These are phyloP conservation scores for Bipolaris cookei DNA, from an alignment of 2,329 filamentous ascomycete genomes.

Conservation along the genomic window DNA sequence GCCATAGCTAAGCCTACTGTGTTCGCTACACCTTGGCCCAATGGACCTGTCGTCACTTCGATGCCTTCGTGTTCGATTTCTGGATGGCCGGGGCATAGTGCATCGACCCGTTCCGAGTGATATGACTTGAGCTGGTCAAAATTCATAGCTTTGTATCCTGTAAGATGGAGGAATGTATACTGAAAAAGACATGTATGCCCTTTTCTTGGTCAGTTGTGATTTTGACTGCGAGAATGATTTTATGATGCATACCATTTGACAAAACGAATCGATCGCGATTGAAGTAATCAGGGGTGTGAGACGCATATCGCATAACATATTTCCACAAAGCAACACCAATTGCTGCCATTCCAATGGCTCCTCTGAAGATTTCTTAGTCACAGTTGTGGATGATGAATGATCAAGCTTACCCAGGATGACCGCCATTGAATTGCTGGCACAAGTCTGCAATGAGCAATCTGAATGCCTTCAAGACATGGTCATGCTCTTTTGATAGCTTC, in stretches of 20 bases:
- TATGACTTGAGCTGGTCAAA: constrained; percentile 64
- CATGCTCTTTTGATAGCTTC: constrained; percentile 18
- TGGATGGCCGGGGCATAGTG: constrained; percentile 61
- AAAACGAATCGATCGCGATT: constrained; percentile 69
- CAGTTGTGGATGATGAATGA: neutral
- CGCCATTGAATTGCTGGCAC: constrained; percentile 72
- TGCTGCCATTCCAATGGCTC: constrained; percentile 64
- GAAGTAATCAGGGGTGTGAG: constrained; percentile 62
- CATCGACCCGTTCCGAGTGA: constrained; percentile 55
- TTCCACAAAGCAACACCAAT: constrained; percentile 68
- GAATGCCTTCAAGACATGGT: constrained; percentile 20
- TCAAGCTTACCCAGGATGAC: constrained; percentile 63
- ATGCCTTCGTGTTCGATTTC: constrained; percentile 65
- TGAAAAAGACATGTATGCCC: constrained; percentile 61
- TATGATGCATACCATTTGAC: constrained; percentile 57
- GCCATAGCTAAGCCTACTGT: constrained; percentile 60
- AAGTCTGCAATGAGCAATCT: constrained; percentile 60
- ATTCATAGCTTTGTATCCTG: constrained; percentile 62
- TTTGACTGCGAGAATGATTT: too few relatives aligned
- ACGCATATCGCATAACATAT: constrained; percentile 67
- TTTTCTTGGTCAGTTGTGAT: neutral
- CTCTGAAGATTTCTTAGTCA: neutral
- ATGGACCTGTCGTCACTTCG: constrained; percentile 65
- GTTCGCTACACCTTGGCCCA: constrained; percentile 67
- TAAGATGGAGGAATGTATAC: constrained; percentile 60